These are phyloP conservation scores for Tolypocladium paradoxum DNA, from an alignment of 2,329 filamentous ascomycete species.

Conservation along the genomic window DNA sequence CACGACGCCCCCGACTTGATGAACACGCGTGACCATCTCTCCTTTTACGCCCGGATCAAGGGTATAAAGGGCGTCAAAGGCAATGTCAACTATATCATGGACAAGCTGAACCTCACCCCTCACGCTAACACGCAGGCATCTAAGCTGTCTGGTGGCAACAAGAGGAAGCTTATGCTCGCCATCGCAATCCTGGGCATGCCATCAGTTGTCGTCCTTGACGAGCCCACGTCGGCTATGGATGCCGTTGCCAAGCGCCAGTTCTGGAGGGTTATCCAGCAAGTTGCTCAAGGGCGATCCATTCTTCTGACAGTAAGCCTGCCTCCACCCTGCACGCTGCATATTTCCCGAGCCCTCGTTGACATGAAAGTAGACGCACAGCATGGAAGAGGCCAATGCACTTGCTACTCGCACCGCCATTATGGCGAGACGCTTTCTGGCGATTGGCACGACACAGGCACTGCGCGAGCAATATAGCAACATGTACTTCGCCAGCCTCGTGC, in stretches of 20 bases:
- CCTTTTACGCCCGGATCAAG: constrained; percentile 71
- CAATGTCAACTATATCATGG: constrained; percentile 62
- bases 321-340: no score
- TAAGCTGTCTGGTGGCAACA: constrained; percentile 75
- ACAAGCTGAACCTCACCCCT: constrained; percentile 58
- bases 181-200: constrained; percentile 85
- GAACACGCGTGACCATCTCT: constrained; percentile 69
- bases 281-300: constrained; percentile 63
- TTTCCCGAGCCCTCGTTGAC: no score
- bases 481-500: constrained; percentile 53
- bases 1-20: constrained; percentile 76
- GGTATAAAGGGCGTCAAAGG: constrained; percentile 60
- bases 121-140: constrained; percentile 63
- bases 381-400: constrained; percentile 83
- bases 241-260: constrained; percentile 77
- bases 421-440: constrained; percentile 36
- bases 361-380: constrained; percentile 65
- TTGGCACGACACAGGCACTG: constrained; percentile 48
- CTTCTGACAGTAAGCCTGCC: constrained; percentile 53
- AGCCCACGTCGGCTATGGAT: constrained; percentile 75
- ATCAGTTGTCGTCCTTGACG: constrained; percentile 69
- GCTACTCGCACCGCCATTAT: constrained; percentile 50
- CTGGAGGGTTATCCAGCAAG: constrained; percentile 67
- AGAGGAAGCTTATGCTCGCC: constrained; percentile 71
- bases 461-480: constrained; percentile 48